Conservation (phyloP, 2,329 filamentous ascomycete genomes). For the Xylaria hypoxylon region DNA sequence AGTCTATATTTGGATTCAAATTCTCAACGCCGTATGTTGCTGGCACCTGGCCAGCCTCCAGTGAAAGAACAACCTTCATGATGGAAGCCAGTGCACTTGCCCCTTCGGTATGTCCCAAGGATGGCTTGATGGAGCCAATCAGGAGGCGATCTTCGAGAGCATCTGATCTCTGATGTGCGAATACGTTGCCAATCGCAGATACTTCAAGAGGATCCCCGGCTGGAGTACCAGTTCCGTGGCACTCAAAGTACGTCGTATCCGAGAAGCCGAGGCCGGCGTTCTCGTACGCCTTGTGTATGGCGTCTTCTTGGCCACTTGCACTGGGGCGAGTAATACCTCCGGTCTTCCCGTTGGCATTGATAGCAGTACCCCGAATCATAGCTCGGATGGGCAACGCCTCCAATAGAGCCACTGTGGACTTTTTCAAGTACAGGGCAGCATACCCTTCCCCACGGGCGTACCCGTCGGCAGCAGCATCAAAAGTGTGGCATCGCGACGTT, state of each 20-base stretch:
- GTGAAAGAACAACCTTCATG: too few relatives aligned
- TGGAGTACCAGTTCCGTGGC: slow-evolving; percentile 55
- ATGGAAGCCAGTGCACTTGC: too few relatives aligned
- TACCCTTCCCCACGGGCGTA: slow-evolving; percentile 42
- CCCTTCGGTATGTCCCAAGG: too few relatives aligned
- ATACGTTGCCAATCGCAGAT: slow-evolving; percentile 50
- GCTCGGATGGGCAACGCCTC: slow-evolving; percentile 37
- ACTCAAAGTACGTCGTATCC: too few relatives aligned
- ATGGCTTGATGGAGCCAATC: too few relatives aligned
- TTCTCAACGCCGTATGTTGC: too few relatives aligned
- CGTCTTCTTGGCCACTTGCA: slow-evolving; percentile 34
- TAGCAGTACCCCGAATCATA: slow-evolving; percentile 39
- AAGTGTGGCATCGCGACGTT: slow-evolving; percentile 33
- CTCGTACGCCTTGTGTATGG: slow-evolving; percentile 40
- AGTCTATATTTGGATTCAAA: too few relatives aligned
- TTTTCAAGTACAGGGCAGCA: slow-evolving; percentile 42
- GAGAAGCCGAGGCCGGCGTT: slow-evolving; percentile 31
- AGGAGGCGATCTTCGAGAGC: too few relatives aligned
- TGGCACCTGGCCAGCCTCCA: too few relatives aligned
- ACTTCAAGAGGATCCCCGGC: slow-evolving; percentile 56
- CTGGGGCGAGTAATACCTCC: slow-evolving; percentile 39
- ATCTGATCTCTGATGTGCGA: too few relatives aligned
- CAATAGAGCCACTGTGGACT: slow-evolving; percentile 18
- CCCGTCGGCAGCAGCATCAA: slow-evolving; percentile 40
- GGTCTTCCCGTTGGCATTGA: slow-evolving; percentile 38